Evolutionary conservation across 106 monocot genomes (phyloP).

Genomic region (Acorus gramineus): DNA sequence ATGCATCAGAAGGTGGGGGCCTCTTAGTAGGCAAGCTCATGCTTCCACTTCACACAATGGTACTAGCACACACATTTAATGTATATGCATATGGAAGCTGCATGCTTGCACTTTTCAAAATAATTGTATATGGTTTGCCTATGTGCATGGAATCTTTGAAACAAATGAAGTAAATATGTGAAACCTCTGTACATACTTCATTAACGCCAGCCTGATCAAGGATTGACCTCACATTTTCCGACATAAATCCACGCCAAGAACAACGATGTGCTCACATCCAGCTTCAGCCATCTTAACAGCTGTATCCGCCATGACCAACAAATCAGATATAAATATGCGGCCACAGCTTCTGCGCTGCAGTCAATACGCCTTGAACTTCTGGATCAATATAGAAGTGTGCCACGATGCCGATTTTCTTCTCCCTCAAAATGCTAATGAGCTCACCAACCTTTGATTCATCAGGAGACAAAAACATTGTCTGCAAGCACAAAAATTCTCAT

Average conservation of each 20-base stretch:
- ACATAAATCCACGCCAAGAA: constrained; percentile 98
- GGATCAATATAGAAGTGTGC: constrained; percentile 99
- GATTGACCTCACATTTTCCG: constrained; percentile 94
- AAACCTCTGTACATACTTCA: no score
- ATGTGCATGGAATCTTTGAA: no score
- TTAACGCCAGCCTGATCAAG: constrained; percentile 89
- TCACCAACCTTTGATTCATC: constrained; percentile 54
- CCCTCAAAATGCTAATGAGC: constrained; percentile 62
- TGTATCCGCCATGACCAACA: constrained; percentile 89
- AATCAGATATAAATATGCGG: constrained; percentile 98
- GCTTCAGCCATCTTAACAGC: constrained; percentile 97
- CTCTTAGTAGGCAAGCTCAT: no score
- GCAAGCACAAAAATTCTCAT: constrained; percentile 17
- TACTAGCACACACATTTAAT: no score
- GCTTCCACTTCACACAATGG: no score
- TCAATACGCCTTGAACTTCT: constrained; percentile 92
- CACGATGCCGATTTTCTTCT: constrained; percentile 96
- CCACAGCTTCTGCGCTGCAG: constrained; percentile 84
- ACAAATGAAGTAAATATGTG: no score
- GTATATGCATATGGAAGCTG: no score
- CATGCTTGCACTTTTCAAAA: no score
- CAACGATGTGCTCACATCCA: constrained; percentile 77
- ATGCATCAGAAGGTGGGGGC: no score
- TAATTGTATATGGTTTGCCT: no score
- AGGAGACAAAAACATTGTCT: constrained; percentile 85